These are phyloP conservation scores for Microdochium bolleyi DNA, from an alignment of 2,329 filamentous ascomycete species.

Conservation along the genomic window DNA sequence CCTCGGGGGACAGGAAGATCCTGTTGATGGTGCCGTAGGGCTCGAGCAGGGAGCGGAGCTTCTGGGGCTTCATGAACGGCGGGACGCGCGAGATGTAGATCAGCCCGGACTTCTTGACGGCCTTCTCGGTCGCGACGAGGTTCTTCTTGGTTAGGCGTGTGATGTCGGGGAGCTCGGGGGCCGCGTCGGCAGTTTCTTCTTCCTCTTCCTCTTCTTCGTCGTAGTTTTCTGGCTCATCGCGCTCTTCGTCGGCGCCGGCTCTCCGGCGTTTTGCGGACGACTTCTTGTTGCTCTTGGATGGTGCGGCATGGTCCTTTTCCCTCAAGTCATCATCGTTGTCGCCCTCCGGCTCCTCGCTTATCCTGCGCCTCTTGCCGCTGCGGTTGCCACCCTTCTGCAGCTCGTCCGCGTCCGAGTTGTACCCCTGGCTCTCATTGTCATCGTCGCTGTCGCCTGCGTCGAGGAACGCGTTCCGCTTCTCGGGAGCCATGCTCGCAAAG, in stretches of 20 bases:
- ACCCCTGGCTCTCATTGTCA: constrained; percentile 48
- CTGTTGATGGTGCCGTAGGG: constrained; percentile 65
- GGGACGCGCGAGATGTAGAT: constrained; percentile 79
- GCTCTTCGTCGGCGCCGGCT: constrained; percentile 18
- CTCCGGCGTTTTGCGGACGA: constrained; percentile 22
- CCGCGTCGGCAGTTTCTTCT: constrained; percentile 11
- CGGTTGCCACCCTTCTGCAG: constrained; percentile 53
- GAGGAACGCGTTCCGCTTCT: constrained; percentile 67
- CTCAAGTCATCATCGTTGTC: constrained; percentile 29
- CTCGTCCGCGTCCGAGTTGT: constrained; percentile 60
- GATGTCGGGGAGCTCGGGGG: constrained; percentile 35
- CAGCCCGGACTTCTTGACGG: constrained; percentile 67
- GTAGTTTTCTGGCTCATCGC: constrained; percentile 20
- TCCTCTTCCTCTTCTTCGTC: constrained; percentile 10
- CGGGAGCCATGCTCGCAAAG: constrained; percentile 62
- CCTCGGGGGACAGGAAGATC: constrained; percentile 73
- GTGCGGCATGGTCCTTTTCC: constrained; percentile 2
- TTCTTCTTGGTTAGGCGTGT: constrained; percentile 58
- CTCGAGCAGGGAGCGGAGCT: constrained; percentile 66
- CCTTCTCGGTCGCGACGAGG: constrained; percentile 54
- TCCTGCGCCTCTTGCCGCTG: constrained; percentile 55
- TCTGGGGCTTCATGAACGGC: constrained; percentile 80
- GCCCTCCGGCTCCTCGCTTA: constrained; percentile 30
- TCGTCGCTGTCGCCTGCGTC: constrained; percentile 48
- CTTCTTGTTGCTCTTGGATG: background rate